These are phyloP conservation scores for Phytophthora fragariae DNA, from an alignment of 352 stramenopile genomes.

Conservation along the genomic window DNA sequence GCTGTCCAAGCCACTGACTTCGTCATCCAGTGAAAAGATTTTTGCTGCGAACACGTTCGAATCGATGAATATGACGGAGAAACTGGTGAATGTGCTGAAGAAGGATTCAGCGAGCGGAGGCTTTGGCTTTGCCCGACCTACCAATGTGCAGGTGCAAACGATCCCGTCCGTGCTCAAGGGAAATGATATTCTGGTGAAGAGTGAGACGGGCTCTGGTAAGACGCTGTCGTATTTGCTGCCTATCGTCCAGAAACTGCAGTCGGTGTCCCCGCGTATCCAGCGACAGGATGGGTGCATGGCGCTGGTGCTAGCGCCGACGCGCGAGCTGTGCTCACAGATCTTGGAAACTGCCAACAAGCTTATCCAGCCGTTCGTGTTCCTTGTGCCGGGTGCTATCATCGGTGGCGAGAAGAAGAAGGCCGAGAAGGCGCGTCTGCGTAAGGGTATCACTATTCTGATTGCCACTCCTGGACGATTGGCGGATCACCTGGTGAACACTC, in stretches of 20 bases:
- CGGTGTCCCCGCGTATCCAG: conserved; percentile 70
- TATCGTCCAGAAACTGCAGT: conserved; percentile 92
- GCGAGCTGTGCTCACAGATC: conserved; percentile 96
- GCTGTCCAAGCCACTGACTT: conserved; percentile 76
- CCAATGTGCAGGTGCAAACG: conserved; percentile 85
- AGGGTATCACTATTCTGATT: conserved; percentile 97
- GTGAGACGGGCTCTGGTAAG: conserved; percentile 97
- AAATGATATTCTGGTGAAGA: conserved; percentile 95
- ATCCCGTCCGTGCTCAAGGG: conserved; percentile 73
- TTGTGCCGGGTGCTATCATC: conserved; percentile 92
- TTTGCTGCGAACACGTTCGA: conserved; percentile 82
- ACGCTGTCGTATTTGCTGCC: conserved; percentile 97
- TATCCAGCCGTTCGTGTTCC: conserved; percentile 92
- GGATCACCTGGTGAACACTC: conserved; percentile 96
- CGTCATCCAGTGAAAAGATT: conserved; percentile 84
- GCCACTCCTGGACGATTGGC: conserved; percentile 97
- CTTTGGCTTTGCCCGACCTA: conserved; percentile 82
- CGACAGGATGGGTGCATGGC: conserved; percentile 90
- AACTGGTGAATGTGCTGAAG: conserved; percentile 73
- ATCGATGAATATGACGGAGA: conserved; percentile 71
- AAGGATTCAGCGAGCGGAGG: conserved; percentile 58
- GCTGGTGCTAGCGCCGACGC: conserved; percentile 94
- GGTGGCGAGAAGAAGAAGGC: conserved; percentile 94
- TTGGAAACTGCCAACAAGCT: conserved; percentile 95
- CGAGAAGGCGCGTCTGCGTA: conserved; percentile 86